A percentile compares a stretch with the other conserved stretches of the same genome.
These are phyloP conservation scores for Grigorovia transvaalensis DNA, from an alignment of 805 yeast genomes.

Conservation along the genomic window DNA sequence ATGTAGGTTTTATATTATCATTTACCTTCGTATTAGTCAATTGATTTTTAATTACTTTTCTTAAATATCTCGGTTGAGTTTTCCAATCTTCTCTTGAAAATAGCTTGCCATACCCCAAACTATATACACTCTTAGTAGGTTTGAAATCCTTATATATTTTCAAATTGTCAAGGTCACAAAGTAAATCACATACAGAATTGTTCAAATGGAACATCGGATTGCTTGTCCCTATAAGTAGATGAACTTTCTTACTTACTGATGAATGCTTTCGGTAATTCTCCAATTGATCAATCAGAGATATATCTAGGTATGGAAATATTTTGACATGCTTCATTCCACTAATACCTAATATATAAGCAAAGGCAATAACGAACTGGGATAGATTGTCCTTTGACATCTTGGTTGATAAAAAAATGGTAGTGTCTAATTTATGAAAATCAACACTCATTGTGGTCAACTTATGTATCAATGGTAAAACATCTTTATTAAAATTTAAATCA, in stretches of 20 bases:
- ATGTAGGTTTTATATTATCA: slow-evolving; percentile 3
- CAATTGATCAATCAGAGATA: slow-evolving; percentile 44
- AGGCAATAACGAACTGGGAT: slow-evolving; percentile 34
- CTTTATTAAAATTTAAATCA: slow-evolving; percentile 16
- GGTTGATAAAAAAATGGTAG: slow-evolving; percentile 30
- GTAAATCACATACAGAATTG: slow-evolving; percentile 47
- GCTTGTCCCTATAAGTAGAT: slow-evolving; percentile 54
- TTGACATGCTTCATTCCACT: slow-evolving; percentile 29
- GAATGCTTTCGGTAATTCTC: slow-evolving; percentile 25
- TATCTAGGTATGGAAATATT: slow-evolving; percentile 51
- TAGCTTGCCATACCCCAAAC: background rate
- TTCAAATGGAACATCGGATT: slow-evolving; percentile 52
- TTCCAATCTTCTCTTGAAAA: slow-evolving; percentile 7
- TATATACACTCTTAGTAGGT: background rate
- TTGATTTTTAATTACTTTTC: background rate
- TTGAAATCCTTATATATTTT: slow-evolving; percentile 19
- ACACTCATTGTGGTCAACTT: background rate
- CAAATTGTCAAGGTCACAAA: slow-evolving; percentile 48
- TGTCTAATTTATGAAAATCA: slow-evolving; percentile 4
- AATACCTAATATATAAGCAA: slow-evolving; percentile 27
- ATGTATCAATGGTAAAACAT: slow-evolving; percentile 8
- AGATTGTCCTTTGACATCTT: slow-evolving; percentile 32
- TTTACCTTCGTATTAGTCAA: background rate
- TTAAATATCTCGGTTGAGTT: background rate
- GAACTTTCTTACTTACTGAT: slow-evolving; percentile 13